A percentile compares a stretch with the other conserved stretches of the same genome.
These are phyloP conservation scores for Nannochloris sp. DNA, from an alignment of 139 green algal genomes.

Conservation along the genomic window DNA sequence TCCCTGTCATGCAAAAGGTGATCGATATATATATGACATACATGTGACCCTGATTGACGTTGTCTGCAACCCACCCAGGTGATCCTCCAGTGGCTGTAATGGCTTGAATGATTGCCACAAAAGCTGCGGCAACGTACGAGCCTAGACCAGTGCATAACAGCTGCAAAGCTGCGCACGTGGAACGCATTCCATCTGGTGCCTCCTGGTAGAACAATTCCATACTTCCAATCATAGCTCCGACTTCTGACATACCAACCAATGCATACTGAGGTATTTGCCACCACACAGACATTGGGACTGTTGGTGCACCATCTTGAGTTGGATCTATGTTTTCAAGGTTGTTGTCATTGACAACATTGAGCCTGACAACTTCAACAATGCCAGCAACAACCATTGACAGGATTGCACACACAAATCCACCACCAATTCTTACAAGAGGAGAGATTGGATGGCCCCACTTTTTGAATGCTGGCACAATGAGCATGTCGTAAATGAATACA, in stretches of 20 bases:
- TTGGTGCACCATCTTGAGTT: not conserved
- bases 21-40: no score
- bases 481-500: slow-evolving; percentile 19
- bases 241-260: slow-evolving; percentile 32
- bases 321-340: slow-evolving; percentile 15
- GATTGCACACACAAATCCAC: slow-evolving; percentile 13
- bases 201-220: slow-evolving; percentile 41
- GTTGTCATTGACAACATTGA: slow-evolving; percentile 6
- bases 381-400: slow-evolving; percentile 23
- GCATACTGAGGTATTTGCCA: slow-evolving; percentile 36
- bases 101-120: slow-evolving; percentile 18
- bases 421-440: slow-evolving; percentile 22
- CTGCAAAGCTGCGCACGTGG: slow-evolving; percentile 21
- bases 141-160: slow-evolving; percentile 23
- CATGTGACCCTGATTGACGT: slow-evolving; percentile 31
- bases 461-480: slow-evolving; percentile 13
- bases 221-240: slow-evolving; percentile 26
- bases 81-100: not conserved
- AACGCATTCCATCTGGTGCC: slow-evolving; percentile 34
- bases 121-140: slow-evolving; percentile 20
- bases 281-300: slow-evolving; percentile 23
- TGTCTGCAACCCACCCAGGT: slow-evolving; percentile 7
- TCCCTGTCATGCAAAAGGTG: slow-evolving; percentile 11
- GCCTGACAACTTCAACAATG: slow-evolving; percentile 18
- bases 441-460: slow-evolving; percentile 12